These are phyloP conservation scores for Amaranthus hypochondriacus DNA, from an alignment of 148 eudicot genomes.

Conservation along the genomic window DNA sequence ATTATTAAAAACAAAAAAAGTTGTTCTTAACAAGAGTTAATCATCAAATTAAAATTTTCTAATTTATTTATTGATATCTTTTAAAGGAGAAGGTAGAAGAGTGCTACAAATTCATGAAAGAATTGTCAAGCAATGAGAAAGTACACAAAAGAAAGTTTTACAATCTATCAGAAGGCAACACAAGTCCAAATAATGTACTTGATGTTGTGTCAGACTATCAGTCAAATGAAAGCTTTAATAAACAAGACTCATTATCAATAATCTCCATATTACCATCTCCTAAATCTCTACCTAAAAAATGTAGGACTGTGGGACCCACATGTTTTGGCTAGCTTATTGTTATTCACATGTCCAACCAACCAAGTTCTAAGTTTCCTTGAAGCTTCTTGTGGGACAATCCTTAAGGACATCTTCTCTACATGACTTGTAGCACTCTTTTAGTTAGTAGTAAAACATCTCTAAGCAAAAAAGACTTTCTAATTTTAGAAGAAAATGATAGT, in stretches of 20 bases:
- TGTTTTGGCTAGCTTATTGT: background rate
- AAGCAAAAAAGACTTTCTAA: too few relatives aligned
- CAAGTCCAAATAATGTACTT: constrained; percentile 53
- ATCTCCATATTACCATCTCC: constrained; percentile 2
- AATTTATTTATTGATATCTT: too few relatives aligned
- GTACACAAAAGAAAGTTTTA: constrained; percentile 39
- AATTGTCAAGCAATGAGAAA: constrained; percentile 25
- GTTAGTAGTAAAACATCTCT: too few relatives aligned
- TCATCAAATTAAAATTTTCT: too few relatives aligned
- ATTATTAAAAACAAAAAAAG: too few relatives aligned
- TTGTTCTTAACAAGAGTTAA: too few relatives aligned
- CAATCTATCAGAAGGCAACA: constrained; percentile 23
- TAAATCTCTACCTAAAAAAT: constrained; percentile 23
- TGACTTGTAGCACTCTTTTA: too few relatives aligned
- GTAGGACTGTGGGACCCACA: constrained; percentile 16
- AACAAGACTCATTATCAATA: background rate
- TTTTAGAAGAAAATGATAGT: too few relatives aligned
- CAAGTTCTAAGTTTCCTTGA: constrained; percentile 3
- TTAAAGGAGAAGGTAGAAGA: constrained; percentile 55
- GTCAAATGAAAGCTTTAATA: constrained; percentile 11
- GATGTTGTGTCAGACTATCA: background rate
- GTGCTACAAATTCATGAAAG: constrained; percentile 49
- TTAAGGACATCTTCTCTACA: too few relatives aligned
- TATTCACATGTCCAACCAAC: constrained; percentile 4
- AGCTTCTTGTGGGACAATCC: background rate